Evolutionary conservation across 2,329 filamentous ascomycete species (phyloP).

Genomic region (Tolypocladium sp.): DNA sequence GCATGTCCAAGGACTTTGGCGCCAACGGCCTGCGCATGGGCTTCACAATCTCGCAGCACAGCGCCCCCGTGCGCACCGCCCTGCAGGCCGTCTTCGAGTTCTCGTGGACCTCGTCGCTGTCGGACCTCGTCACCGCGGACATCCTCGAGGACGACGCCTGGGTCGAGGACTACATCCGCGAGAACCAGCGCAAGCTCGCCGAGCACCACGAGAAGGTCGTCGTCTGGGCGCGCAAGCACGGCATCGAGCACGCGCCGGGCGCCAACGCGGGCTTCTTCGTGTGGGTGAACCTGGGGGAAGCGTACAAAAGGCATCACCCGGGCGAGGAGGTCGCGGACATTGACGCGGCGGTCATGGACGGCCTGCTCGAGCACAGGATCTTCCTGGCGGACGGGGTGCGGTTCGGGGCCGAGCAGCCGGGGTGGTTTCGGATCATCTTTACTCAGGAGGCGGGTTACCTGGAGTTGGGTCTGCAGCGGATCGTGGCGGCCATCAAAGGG

Average conservation of each 20-base stretch:
- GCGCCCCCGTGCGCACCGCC: constrained; percentile 26
- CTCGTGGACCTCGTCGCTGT: constrained; percentile 32
- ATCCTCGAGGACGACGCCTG: constrained; percentile 34
- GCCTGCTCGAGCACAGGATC: constrained; percentile 19
- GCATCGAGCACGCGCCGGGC: constrained; percentile 34
- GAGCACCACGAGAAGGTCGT: constrained; percentile 28
- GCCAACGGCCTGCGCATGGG: constrained; percentile 46
- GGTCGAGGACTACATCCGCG: constrained; percentile 30
- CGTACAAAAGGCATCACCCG: constrained; percentile 11
- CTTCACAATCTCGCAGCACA: constrained; percentile 37
- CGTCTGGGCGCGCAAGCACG: constrained; percentile 24
- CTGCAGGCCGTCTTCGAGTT: constrained; percentile 28
- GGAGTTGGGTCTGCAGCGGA: constrained; percentile 13
- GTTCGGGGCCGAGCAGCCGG: constrained; percentile 27
- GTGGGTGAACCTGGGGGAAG: constrained; percentile 37
- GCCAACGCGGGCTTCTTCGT: constrained; percentile 47
- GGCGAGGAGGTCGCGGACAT: constrained; percentile 10
- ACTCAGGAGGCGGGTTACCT: constrained; percentile 21
- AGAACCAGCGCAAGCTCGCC: constrained; percentile 31
- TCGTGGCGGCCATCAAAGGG: constrained; percentile 1
- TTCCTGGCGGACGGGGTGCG: constrained; percentile 25
- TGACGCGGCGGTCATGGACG: constrained; percentile 15
- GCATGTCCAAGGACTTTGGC: constrained; percentile 43
- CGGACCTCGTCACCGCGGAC: constrained; percentile 29
- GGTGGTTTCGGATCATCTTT: constrained; percentile 31